A percentile compares a stretch with the other conserved stretches of the same genome.
Evolutionary conservation across 2,329 filamentous ascomycete genomes (phyloP).

Genomic region (Diaporthe ampelina): DNA sequence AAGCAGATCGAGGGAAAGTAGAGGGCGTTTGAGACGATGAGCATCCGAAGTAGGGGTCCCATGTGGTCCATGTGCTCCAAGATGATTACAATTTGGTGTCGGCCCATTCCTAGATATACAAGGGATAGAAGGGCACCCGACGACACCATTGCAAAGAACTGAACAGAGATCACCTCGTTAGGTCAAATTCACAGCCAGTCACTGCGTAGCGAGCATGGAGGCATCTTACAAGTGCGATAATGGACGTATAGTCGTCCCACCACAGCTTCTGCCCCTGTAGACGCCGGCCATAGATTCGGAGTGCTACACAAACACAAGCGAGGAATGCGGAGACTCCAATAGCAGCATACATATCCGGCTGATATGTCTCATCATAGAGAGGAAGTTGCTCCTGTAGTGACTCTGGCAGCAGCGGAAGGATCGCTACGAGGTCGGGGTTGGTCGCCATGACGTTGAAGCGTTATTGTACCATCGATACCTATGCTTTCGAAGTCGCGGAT

Average conservation of each 20-base stretch:
- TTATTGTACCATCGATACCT: neutral
- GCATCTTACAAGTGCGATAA: neutral
- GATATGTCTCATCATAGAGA: neutral
- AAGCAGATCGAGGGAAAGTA: neutral
- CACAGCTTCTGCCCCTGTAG: neutral
- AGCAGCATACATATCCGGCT: neutral
- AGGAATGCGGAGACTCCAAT: neutral
- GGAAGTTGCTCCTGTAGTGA: neutral
- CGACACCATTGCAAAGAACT: neutral
- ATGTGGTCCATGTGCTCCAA: neutral
- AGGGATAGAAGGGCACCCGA: neutral
- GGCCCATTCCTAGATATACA: neutral
- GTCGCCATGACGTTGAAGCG: neutral
- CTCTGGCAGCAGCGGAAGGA: neutral
- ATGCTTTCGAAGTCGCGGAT: too few species aligned
- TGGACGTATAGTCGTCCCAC: neutral
- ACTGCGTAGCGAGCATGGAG: neutral
- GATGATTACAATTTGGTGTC: neutral
- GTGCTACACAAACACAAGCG: neutral
- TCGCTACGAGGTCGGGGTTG: neutral
- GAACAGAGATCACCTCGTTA: neutral
- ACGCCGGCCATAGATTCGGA: neutral
- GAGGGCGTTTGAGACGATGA: neutral
- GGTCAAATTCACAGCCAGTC: neutral
- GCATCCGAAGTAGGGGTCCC: neutral